Conservation (phyloP, 148 eudicot species). For the Cornus controversa region DNA sequence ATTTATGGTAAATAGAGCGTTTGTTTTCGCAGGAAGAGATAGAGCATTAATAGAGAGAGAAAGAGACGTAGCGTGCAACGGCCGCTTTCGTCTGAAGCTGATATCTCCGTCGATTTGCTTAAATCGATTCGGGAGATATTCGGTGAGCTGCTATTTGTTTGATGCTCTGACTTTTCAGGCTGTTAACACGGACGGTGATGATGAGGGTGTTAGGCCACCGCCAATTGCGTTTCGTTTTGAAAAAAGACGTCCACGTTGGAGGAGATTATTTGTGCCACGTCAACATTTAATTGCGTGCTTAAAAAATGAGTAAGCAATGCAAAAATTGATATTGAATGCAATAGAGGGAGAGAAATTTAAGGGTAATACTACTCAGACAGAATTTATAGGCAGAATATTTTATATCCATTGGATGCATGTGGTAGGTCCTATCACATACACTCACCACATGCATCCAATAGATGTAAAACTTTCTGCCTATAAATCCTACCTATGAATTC, state of each 20-base stretch:
- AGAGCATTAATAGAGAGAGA: neutral
- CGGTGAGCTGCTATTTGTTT: neutral
- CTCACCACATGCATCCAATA: too few relatives aligned
- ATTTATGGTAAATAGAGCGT: neutral
- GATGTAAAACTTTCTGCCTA: too few relatives aligned
- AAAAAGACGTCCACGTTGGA: neutral
- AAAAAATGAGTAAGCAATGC: too few relatives aligned
- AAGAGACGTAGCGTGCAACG: constrained; percentile 7
- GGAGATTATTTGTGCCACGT: too few relatives aligned
- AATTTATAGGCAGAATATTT: too few relatives aligned
- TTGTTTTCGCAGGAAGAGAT: neutral
- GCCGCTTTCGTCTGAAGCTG: constrained; percentile 9
- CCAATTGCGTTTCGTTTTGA: neutral
- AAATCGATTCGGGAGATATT: neutral
- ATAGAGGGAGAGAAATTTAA: too few relatives aligned
- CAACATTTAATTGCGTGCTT: too few relatives aligned
- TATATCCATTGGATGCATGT: too few relatives aligned
- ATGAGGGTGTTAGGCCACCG: neutral
- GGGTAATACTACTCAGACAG: too few relatives aligned
- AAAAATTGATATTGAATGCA: too few relatives aligned
- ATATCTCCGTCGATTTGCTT: neutral
- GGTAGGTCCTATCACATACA: too few relatives aligned
- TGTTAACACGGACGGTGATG: neutral
- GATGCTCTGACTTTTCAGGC: neutral
- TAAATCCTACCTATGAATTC: too few relatives aligned